Percentiles rank a stretch among this genome's conserved stretches.
Conservation (phyloP, 805 yeast species). For the Starmerella stigmatis region DNA sequence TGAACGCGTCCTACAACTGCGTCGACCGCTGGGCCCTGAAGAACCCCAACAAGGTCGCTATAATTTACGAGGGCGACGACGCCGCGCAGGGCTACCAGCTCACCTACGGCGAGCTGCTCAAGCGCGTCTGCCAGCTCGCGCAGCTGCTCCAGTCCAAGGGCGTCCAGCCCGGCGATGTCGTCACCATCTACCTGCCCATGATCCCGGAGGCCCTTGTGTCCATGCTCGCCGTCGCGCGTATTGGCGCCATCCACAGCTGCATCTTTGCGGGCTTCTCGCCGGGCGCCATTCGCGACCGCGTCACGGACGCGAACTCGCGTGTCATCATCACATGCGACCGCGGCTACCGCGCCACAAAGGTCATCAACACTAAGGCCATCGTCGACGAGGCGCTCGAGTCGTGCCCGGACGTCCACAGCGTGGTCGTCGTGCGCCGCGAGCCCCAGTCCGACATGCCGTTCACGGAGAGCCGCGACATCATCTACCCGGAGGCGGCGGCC, state of each 20-base stretch:
- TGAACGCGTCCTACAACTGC: constrained; percentile 87
- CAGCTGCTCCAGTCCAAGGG: constrained; percentile 77
- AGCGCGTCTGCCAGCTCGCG: constrained; percentile 77
- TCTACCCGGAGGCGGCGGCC: constrained; percentile 88
- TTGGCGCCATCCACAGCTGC: constrained; percentile 94
- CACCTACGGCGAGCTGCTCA: constrained; percentile 77
- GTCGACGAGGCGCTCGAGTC: constrained; percentile 85
- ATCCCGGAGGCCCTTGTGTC: constrained; percentile 92
- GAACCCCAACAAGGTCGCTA: constrained; percentile 61
- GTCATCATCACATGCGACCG: constrained; percentile 91
- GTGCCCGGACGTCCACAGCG: constrained; percentile 63
- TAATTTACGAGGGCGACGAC: constrained; percentile 89
- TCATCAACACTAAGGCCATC: constrained; percentile 81
- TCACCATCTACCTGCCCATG: constrained; percentile 95
- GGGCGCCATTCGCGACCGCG: constrained; percentile 83
- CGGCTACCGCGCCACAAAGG: constrained; percentile 80
- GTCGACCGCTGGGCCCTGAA: constrained; percentile 90
- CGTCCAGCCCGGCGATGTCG: constrained; percentile 87
- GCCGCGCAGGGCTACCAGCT: constrained; percentile 59
- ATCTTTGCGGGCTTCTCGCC: constrained; percentile 95
- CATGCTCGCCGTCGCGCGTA: constrained; percentile 83
- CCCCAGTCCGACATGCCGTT: constrained; percentile 36
- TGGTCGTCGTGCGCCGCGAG: constrained; percentile 81
- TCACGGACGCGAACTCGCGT: constrained; percentile 73
- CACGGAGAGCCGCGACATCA: constrained; percentile 71